Conservation (phyloP, 306 rosid genomes). For the Albizia julibrissin region DNA sequence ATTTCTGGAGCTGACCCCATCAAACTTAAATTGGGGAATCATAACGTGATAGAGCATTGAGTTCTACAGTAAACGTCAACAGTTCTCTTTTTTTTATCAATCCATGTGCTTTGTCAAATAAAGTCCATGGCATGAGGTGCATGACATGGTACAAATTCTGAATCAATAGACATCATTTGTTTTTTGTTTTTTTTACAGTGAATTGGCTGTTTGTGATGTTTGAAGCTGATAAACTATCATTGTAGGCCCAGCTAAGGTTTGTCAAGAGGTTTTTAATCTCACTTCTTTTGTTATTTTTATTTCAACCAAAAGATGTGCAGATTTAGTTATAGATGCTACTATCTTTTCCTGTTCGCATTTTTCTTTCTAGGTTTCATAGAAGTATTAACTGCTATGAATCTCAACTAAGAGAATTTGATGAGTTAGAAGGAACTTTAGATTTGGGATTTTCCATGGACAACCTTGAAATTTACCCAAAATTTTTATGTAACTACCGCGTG, state of each 20-base stretch:
- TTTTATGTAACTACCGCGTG: not conserved
- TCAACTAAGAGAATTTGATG: not conserved
- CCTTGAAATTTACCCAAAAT: not conserved
- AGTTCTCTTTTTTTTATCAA: not conserved
- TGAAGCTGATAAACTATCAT: not conserved
- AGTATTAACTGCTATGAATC: not conserved
- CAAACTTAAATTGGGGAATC: not conserved
- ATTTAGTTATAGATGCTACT: not conserved
- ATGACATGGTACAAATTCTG: slow-evolving; percentile 12
- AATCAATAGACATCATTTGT: not conserved
- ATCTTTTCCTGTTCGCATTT: not conserved
- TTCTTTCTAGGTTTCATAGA: not conserved
- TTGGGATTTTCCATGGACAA: not conserved
- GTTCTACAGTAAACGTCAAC: slow-evolving; percentile 11
- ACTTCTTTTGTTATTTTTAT: not conserved
- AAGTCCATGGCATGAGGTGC: slow-evolving; percentile 19
- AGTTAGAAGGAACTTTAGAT: not conserved
- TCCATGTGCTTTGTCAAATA: slow-evolving; percentile 25
- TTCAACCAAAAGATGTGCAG: not conserved
- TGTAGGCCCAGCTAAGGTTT: not conserved
- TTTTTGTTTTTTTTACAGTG: not conserved
- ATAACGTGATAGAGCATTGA: slow-evolving; percentile 1
- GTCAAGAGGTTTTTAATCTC: not conserved
- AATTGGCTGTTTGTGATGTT: slow-evolving; percentile 16
- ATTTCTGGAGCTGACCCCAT: not conserved